Base-by-base conservation (phyloP, 345 rosid species). In the Syzygium grande region DNA sequence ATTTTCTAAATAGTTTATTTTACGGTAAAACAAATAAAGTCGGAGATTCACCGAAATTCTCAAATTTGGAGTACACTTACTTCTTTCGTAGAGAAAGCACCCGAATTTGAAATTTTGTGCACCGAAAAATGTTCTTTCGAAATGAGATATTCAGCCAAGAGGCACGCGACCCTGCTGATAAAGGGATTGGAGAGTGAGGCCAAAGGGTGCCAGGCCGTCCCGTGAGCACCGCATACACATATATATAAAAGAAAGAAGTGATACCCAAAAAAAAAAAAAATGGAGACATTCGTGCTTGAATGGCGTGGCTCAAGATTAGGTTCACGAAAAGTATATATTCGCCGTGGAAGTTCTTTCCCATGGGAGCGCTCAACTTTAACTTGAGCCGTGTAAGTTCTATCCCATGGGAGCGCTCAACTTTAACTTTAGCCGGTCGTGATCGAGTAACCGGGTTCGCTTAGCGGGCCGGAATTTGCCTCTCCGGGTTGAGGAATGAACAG, bases 21-120 rank as follows among this genome's bases (percentile, higher is more conserved):
- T 41, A 4, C 8, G 4, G 6, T 11, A 19, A 58, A 15, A 65
- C 22, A 29, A 29, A 6, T 0, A 1, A 2, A 3, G 0, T 0
- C 1, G 0, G 30, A 65, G 9, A 15, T 65, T 65, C 34, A 29
- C 30, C 2, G 19, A 65, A 16, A 16, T 65, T 15, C 0, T 30
- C 14, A 16, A 6, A 16, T 30, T 68, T 30, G 11, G 4, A 65
- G 12, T 16, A 7, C 21, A 30, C 3, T 65, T 65, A 30, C 16
- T 65, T 16, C 41, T 65, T 29, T 65, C 19, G 17, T 0, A 1
- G 0, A 0, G 19, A 11, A 63, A 63, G 73, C 7, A 10, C 2
- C 10, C 2, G 12, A 27, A 59, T 59, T 59, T 12, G 9, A 65
- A 65, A 30, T 65, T 65, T 16, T 4, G 11, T 4, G 0, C 41